Conservation (phyloP, 2,329 filamentous ascomycete species). For the Parastagonospora avenae region DNA sequence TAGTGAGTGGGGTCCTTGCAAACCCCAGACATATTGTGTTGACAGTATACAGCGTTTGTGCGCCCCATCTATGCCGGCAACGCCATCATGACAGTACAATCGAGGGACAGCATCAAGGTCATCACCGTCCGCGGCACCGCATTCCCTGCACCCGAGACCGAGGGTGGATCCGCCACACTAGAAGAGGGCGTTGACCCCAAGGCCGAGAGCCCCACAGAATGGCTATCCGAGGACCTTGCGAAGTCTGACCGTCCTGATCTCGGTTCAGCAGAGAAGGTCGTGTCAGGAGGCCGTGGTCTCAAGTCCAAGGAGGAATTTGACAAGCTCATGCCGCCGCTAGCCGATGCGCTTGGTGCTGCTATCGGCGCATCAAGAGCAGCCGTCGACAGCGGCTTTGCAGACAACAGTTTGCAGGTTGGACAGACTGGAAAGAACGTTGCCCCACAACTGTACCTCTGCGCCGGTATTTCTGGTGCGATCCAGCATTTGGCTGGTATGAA, state of each 20-base stretch:
- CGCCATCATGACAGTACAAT: slow-evolving; percentile 94
- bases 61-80: slow-evolving; percentile 98
- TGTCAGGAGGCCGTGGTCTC: slow-evolving; percentile 90
- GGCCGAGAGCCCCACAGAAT: slow-evolving; percentile 73
- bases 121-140: slow-evolving; percentile 93
- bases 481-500: slow-evolving; percentile 99
- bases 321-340: slow-evolving; percentile 85
- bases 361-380: slow-evolving; percentile 94
- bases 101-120: slow-evolving; percentile 81
- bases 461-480: slow-evolving; percentile 95
- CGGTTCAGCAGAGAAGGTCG: slow-evolving; percentile 84
- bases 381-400: slow-evolving; percentile 95
- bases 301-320: slow-evolving; percentile 99
- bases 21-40: not conserved
- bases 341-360: slow-evolving; percentile 91
- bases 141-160: slow-evolving; percentile 75
- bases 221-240: slow-evolving; percentile 90
- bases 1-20: slow-evolving; percentile 58
- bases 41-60: slow-evolving; percentile 68
- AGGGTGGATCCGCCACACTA: slow-evolving; percentile 74
- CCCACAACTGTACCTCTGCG: slow-evolving; percentile 91
- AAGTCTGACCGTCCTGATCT: slow-evolving; percentile 95
- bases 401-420: slow-evolving; percentile 97
- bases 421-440: slow-evolving; percentile 99
- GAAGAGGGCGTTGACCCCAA: slow-evolving; percentile 87